Base-by-base conservation (phyloP, 1,284 basidiomycete species). In the Austroboletus niveus region DNA sequence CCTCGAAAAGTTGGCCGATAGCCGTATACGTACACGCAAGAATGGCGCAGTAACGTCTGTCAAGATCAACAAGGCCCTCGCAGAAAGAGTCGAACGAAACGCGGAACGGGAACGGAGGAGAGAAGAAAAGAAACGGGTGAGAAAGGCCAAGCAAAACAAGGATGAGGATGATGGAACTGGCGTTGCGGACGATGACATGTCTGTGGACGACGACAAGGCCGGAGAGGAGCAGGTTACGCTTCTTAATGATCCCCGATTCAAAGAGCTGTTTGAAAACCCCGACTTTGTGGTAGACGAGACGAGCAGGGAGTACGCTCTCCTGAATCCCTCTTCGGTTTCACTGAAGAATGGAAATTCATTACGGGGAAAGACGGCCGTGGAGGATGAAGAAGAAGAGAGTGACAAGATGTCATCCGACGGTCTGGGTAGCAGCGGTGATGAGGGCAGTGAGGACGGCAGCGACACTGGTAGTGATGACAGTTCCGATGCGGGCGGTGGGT, bases 61-160 rank as follows among this genome's bases (percentile, higher is more conserved):
- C 59, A 94, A 92, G 65, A 92, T 98, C 72, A 99, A 99, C 80
- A 93, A 92, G 71, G 83, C 82, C 11, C 79, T 99, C 17, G 97
- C 96, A 8, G 91, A 94, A 73, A 89, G 88, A 71, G 77, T 98
- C 46, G 73, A 83, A 54, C 81, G 79, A 53, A 87, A 91, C 48
- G 83, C 88, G 62, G 90, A 90, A 71, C 80, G 81, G 51, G 81
- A 79, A 54, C 78, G 75, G 65, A 81, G 81, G 64, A 76, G 75
- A 57, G 82, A 82, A 52, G 81, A 85, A 63, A 79, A 78, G 69
- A 85, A 79, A 70, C 77, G 69, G 50, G 74, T 77, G 50, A 79
- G 73, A 67, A 73, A 74, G 59, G 71, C 69, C 15, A 65, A 52
- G 39, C 68, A 64, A 38, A 63, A 61, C 5, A 61, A 60, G 53